phyloP scores from a whole-genome alignment of 2,329 filamentous ascomycete species.

The Trichoderma guizhouense region DNA sequence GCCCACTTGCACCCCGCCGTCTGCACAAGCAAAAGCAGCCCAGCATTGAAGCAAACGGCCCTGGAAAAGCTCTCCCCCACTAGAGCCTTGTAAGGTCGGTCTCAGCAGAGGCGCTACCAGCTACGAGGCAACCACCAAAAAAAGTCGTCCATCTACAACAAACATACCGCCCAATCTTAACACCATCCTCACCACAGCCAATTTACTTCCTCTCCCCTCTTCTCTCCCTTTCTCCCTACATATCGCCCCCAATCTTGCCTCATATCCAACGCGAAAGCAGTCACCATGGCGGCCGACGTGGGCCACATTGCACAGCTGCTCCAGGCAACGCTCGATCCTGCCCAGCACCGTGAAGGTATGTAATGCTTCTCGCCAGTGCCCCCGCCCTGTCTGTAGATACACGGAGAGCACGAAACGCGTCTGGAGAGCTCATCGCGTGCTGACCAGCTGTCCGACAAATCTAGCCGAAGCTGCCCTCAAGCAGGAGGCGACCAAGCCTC shows the following conservation, averaged over 20 bases:
- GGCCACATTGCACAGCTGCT: slow-evolving; percentile 74
- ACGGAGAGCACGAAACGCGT: neutral
- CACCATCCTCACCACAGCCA: neutral
- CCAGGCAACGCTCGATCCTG: slow-evolving; percentile 83
- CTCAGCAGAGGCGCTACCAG: neutral
- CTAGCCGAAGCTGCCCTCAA: slow-evolving; percentile 79
- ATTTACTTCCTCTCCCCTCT: neutral
- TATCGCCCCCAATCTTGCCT: neutral
- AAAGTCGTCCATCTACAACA: slow-evolving; percentile 14
- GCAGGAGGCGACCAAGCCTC: slow-evolving; percentile 74
- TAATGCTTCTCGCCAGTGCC: slow-evolving; percentile 29
- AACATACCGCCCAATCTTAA: neutral
- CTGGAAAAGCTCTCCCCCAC: slow-evolving; percentile 17
- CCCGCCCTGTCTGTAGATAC: neutral
- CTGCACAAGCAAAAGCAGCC: neutral
- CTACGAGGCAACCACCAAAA: slow-evolving; percentile 16
- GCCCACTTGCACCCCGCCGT: neutral
- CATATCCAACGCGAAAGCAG: slow-evolving; percentile 12
- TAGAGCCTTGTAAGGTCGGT: slow-evolving; percentile 6
- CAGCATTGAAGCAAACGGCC: neutral
- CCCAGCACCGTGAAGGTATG: slow-evolving; percentile 84
- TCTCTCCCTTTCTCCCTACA: neutral
- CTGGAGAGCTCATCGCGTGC: slow-evolving; percentile 27
- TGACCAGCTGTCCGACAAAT: slow-evolving; percentile 36
- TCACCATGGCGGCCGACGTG: slow-evolving; percentile 56